A percentile compares a stretch with the other conserved stretches of the same genome.
Conservation (phyloP, 106 monocot species). For the Vanilla planifolia region DNA sequence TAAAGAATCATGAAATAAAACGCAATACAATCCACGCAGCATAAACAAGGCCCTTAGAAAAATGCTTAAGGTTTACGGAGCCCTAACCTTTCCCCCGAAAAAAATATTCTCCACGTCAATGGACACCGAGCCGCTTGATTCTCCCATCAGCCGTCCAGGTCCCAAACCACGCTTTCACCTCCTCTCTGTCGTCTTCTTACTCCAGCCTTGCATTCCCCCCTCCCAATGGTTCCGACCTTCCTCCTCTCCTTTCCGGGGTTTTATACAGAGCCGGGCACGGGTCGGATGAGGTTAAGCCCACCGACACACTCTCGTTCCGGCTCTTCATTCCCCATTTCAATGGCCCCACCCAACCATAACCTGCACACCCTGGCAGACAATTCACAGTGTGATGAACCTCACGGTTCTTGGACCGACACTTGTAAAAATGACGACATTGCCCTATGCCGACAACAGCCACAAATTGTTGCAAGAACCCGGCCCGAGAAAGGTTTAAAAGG, state of each 20-base stretch:
- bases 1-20: too few relatives aligned
- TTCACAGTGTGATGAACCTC: neutral
- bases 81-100: constrained; percentile 61
- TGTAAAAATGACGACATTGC: neutral
- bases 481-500: too few relatives aligned
- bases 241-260: neutral
- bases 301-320: constrained; percentile 13
- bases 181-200: neutral
- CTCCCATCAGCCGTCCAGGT: constrained; percentile 30
- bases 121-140: constrained; percentile 58
- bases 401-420: constrained; percentile 2
- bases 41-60: neutral
- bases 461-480: too few relatives aligned
- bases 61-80: neutral
- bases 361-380: neutral
- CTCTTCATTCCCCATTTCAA: neutral
- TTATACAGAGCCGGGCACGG: neutral
- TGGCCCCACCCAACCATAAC: neutral
- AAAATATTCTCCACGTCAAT: constrained; percentile 73
- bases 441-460: too few relatives aligned
- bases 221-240: neutral
- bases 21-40: neutral
- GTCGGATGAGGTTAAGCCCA: constrained; percentile 8
- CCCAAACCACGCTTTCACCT: neutral
- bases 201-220: too few relatives aligned